Percentiles rank a stretch among this genome's conserved stretches.
phyloP scores from a whole-genome alignment of 108 stramenopile species.

The Nitzschia sp. region DNA sequence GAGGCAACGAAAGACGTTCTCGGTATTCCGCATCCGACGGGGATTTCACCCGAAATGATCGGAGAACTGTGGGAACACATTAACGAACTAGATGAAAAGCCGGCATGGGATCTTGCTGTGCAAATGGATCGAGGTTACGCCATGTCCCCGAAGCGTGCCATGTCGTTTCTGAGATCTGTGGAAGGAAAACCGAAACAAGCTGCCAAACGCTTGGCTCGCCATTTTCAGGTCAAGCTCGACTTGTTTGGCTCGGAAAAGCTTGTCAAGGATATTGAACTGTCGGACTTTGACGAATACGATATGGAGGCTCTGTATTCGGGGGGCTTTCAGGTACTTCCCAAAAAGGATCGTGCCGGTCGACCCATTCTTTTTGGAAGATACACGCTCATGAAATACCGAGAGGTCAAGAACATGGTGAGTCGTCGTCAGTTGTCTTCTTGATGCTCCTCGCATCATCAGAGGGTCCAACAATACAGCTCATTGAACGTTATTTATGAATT shows the following conservation, averaged over 20 bases:
- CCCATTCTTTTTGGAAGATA: slow-evolving; percentile 28
- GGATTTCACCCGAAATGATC: not conserved
- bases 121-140: not conserved
- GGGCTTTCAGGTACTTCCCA: slow-evolving; percentile 8
- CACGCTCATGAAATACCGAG: slow-evolving; percentile 17
- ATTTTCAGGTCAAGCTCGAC: slow-evolving; percentile 17
- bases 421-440: no score
- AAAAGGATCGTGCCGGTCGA: slow-evolving; percentile 18
- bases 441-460: no score
- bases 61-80: not conserved
- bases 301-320: slow-evolving; percentile 6
- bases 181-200: slow-evolving; percentile 17
- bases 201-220: slow-evolving; percentile 2
- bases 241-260: slow-evolving; percentile 17
- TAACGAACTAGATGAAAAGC: not conserved
- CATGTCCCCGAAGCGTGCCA: not conserved
- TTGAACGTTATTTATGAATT: no score
- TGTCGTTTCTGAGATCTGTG: slow-evolving; percentile 27
- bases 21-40: slow-evolving; percentile 14
- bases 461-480: no score
- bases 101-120: not conserved
- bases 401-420: slow-evolving; percentile 26
- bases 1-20: slow-evolving; percentile 27
- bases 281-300: slow-evolving; percentile 16
- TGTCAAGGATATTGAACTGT: slow-evolving; percentile 9